These are phyloP conservation scores for Crithidia expoeki DNA, from an alignment of 208 protist genomes.

Conservation along the genomic window DNA sequence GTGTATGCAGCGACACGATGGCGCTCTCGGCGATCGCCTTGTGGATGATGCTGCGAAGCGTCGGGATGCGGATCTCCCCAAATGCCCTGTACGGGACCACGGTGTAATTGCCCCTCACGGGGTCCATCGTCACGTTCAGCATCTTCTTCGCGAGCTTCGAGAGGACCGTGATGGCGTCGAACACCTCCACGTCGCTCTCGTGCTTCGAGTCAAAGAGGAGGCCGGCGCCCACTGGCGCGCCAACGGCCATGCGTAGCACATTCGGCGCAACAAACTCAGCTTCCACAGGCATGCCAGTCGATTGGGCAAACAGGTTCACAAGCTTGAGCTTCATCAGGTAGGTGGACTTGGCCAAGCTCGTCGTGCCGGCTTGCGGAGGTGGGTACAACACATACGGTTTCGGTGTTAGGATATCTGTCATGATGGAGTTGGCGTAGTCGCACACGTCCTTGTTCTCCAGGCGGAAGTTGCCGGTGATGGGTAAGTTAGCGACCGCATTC, in stretches of 20 bases:
- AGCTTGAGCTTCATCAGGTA: constrained; percentile 18
- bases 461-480: not conserved
- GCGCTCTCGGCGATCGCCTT: constrained; percentile 13
- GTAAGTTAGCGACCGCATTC: not conserved
- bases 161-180: constrained; percentile 14
- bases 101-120: not conserved
- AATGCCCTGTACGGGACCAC: not conserved
- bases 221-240: not conserved
- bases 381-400: constrained; percentile 9
- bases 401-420: constrained; percentile 5
- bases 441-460: not conserved
- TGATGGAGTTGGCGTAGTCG: not conserved
- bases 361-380: not conserved
- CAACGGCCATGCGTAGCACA: constrained; percentile 12
- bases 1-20: constrained; percentile 13
- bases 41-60: constrained; percentile 24
- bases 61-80: constrained; percentile 7
- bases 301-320: constrained; percentile 11
- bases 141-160: constrained; percentile 5
- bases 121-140: constrained; percentile 6
- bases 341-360: constrained; percentile 22
- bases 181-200: constrained; percentile 20
- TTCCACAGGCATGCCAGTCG: constrained; percentile 17
- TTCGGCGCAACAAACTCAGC: constrained; percentile 14
- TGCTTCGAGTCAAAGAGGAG: constrained; percentile 17